A percentile compares a stretch with the other conserved stretches of the same genome.
Conservation (phyloP, 1,284 basidiomycete species). For the Heterobasidion irregulare region DNA sequence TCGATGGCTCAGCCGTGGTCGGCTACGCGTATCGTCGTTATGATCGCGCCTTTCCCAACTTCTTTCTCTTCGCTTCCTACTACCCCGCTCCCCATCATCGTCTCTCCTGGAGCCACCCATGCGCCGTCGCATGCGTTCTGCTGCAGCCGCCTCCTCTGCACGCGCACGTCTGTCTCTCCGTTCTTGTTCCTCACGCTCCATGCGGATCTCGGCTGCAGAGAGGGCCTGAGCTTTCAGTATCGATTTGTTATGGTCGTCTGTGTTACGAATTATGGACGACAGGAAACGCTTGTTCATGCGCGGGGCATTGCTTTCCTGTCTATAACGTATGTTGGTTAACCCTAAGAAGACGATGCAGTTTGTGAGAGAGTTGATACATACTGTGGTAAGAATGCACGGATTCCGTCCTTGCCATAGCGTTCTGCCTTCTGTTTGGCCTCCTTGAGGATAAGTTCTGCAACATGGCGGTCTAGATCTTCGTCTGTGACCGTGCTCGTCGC, state of each 20-base stretch:
- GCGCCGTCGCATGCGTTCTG: conserved; percentile 44
- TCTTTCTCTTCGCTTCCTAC: conserved; percentile 23
- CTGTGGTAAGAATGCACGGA: conserved; percentile 58
- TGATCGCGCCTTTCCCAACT: conserved; percentile 34
- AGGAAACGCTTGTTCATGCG: conserved; percentile 90
- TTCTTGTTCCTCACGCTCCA: conserved; percentile 55
- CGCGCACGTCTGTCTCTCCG: conserved; percentile 48
- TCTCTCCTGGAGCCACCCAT: conserved; percentile 23
- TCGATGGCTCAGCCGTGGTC: conserved; percentile 12
- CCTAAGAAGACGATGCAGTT: conserved; percentile 6
- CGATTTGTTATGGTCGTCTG: conserved; percentile 87
- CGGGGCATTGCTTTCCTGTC: conserved; percentile 54
- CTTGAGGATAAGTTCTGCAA: conserved; percentile 80
- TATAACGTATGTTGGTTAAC: neutral
- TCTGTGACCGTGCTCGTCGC: conserved; percentile 56
- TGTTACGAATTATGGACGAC: conserved; percentile 79
- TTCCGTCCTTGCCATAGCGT: conserved; percentile 55
- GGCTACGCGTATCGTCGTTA: conserved; percentile 26
- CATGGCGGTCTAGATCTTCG: conserved; percentile 81
- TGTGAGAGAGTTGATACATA: conserved; percentile 8
- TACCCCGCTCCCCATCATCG: conserved; percentile 14
- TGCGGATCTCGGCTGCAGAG: conserved; percentile 65
- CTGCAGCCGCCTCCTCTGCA: conserved; percentile 63
- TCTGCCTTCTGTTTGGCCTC: conserved; percentile 89
- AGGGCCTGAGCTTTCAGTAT: conserved; percentile 70